These are phyloP conservation scores for Corymbia citriodora DNA, from an alignment of 441 rosid genomes.

Conservation along the genomic window DNA sequence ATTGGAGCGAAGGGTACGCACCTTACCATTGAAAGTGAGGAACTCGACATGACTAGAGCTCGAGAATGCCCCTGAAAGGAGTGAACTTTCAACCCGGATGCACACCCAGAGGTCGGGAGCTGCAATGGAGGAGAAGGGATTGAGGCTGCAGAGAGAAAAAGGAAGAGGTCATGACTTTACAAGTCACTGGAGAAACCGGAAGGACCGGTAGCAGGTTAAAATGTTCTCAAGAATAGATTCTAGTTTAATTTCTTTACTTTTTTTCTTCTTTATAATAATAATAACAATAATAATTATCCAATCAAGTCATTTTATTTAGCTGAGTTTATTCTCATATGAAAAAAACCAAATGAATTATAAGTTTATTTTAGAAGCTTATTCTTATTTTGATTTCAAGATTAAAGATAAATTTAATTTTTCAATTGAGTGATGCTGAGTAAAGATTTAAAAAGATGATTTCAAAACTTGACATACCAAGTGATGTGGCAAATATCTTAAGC, in stretches of 20 bases:
- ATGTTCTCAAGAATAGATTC: background rate
- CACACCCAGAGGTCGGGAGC: background rate
- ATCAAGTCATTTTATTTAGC: background rate
- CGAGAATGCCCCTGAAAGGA: background rate
- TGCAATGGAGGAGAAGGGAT: background rate
- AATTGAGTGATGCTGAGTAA: background rate
- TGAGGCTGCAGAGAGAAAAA: background rate
- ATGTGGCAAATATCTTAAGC: background rate
- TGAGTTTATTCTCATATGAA: too few species aligned
- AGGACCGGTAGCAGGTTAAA: background rate
- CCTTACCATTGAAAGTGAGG: background rate
- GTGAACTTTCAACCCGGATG: background rate
- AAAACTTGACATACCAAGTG: accelerated
- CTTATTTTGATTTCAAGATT: conserved; percentile 46
- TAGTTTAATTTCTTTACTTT: background rate
- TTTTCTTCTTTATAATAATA: background rate
- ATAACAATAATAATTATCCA: background rate
- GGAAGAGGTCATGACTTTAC: background rate
- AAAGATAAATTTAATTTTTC: conserved; percentile 67
- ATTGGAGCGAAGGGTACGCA: background rate
- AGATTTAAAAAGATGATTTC: background rate
- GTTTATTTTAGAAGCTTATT: too few species aligned
- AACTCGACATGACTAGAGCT: background rate
- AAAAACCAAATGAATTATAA: background rate
- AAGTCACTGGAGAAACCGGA: background rate